A percentile compares a stretch with the other conserved stretches of the same genome.
phyloP scores from a whole-genome alignment of 2,329 filamentous ascomycete genomes.

The Metarhizium album region DNA sequence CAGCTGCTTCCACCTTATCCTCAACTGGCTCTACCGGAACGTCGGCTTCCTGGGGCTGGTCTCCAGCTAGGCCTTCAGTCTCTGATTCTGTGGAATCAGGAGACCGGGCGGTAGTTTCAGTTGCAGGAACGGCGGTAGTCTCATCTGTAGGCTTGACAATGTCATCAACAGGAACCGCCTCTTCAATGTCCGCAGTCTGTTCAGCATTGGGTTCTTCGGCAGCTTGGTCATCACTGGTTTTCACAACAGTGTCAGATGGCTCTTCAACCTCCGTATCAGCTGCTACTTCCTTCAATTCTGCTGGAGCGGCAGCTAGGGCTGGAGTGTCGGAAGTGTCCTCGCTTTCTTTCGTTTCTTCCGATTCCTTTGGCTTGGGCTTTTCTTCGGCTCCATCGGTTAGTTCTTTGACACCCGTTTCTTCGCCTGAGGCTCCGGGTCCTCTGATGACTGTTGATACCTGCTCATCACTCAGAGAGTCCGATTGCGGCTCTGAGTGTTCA shows the following conservation, averaged over 20 bases:
- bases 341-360: background rate
- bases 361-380: background rate
- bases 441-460: background rate
- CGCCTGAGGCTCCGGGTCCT: background rate
- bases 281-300: background rate
- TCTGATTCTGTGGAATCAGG: background rate
- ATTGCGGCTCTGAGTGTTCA: background rate
- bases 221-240: background rate
- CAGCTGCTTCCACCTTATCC: background rate
- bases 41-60: background rate
- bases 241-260: background rate
- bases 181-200: background rate
- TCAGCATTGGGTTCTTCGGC: conserved; percentile 1
- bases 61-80: background rate
- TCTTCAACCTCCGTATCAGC: background rate
- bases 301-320: background rate
- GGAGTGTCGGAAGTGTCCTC: background rate
- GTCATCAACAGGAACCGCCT: background rate
- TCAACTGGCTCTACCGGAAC: background rate
- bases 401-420: background rate
- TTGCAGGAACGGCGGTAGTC: background rate
- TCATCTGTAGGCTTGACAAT: background rate
- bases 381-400: background rate
- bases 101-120: background rate
- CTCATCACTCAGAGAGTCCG: background rate